phyloP scores from a whole-genome alignment of 2,329 filamentous ascomycete genomes.

The Cladosporium sp. region DNA sequence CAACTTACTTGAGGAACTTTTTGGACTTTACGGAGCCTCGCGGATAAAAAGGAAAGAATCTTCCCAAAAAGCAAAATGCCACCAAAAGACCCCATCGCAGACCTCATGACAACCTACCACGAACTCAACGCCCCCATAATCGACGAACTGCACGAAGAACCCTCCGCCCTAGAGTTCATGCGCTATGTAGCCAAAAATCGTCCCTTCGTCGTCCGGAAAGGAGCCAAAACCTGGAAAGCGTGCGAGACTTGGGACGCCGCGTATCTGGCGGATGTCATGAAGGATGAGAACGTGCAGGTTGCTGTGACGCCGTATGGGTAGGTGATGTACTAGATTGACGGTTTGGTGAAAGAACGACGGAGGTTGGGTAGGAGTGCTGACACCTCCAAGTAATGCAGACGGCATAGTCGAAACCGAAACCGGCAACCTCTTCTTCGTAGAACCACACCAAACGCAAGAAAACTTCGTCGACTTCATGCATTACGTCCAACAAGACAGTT shows the following conservation, averaged over 20 bases:
- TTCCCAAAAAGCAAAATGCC: constrained; percentile 1
- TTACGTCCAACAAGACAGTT: constrained; percentile 50
- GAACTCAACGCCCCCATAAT: constrained; percentile 62
- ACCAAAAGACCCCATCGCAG: neutral
- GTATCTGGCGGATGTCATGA: constrained; percentile 55
- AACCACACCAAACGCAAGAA: constrained; percentile 64
- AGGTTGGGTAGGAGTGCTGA: too few species aligned
- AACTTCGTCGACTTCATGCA: constrained; percentile 59
- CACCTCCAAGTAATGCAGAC: constrained; percentile 52
- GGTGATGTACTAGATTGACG: too few species aligned
- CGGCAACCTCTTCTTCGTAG: constrained; percentile 52
- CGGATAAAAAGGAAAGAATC: neutral
- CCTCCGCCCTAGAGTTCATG: constrained; percentile 75
- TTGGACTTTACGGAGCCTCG: too few species aligned
- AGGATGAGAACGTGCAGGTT: constrained; percentile 61
- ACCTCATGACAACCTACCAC: constrained; percentile 63
- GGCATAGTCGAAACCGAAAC: constrained; percentile 60
- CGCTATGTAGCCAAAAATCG: constrained; percentile 68
- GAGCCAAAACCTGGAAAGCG: constrained; percentile 60
- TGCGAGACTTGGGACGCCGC: constrained; percentile 56
- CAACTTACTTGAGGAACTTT: too few species aligned
- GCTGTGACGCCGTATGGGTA: constrained; percentile 71
- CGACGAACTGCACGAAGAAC: constrained; percentile 59
- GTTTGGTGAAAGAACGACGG: too few species aligned
- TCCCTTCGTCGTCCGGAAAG: constrained; percentile 66